Conservation (phyloP, 371 early-diverging fungal genomes). For the Sporodiniella umbellata region DNA sequence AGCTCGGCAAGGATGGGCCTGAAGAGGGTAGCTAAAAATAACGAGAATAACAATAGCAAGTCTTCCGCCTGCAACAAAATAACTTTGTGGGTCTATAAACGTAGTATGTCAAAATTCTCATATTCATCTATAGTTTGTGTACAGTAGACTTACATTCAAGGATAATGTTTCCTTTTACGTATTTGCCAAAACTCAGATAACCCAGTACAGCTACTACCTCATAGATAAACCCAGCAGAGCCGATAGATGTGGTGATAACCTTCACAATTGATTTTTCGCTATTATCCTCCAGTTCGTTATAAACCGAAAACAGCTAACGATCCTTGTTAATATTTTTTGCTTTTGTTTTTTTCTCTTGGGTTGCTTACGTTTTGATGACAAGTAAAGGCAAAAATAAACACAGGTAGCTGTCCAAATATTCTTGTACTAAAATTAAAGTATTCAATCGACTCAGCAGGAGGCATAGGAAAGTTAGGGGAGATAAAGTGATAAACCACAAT, state of each 20-base stretch:
- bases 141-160: constrained; percentile 62
- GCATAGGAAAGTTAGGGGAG: constrained; percentile 44
- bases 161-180: constrained; percentile 88
- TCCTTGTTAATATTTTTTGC: neutral
- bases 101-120: too few species aligned
- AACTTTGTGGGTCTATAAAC: constrained; percentile 63
- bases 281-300: constrained; percentile 91
- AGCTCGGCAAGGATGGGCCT: constrained; percentile 94
- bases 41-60: constrained; percentile 91
- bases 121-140: neutral
- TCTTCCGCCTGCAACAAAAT: constrained; percentile 82
- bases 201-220: constrained; percentile 90
- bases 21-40: constrained; percentile 97
- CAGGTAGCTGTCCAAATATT: constrained; percentile 87
- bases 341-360: neutral
- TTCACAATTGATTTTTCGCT: constrained; percentile 57
- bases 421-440: constrained; percentile 54
- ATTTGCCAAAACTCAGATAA: constrained; percentile 92
- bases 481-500: constrained; percentile 84
- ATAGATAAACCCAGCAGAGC: constrained; percentile 81
- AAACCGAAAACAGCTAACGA: constrained; percentile 80
- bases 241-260: constrained; percentile 74
- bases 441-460: constrained; percentile 40
- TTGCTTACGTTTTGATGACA: constrained; percentile 90
- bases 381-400: constrained; percentile 99